Evolutionary conservation across 768 basidiomycete species (phyloP).

Genomic region (Leucocoprinus birnbaumii): DNA sequence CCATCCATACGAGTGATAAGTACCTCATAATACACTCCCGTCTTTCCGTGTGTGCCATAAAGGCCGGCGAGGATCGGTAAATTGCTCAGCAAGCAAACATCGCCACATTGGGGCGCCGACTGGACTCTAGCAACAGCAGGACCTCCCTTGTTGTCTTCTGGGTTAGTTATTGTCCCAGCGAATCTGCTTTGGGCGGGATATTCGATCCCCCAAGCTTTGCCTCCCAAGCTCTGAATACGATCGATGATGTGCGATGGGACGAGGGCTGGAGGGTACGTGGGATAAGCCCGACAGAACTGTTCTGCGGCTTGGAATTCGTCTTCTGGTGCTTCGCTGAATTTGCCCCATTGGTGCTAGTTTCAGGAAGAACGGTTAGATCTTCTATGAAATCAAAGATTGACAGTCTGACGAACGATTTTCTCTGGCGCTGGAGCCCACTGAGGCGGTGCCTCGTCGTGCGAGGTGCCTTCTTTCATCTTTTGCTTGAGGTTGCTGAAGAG

Average conservation of each 20-base stretch:
- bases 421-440: slow-evolving; percentile 63
- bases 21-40: slow-evolving; percentile 65
- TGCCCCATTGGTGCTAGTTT: slow-evolving; percentile 49
- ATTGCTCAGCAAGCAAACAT: slow-evolving; percentile 54
- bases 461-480: background rate
- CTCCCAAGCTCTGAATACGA: slow-evolving; percentile 42
- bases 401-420: slow-evolving; percentile 27
- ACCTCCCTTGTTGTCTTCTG: slow-evolving; percentile 31
- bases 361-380: background rate
- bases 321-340: slow-evolving; percentile 53
- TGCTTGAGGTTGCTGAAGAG: slow-evolving; percentile 10
- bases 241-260: slow-evolving; percentile 54
- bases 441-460: slow-evolving; percentile 34
- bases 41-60: slow-evolving; percentile 51
- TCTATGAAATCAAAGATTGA: background rate
- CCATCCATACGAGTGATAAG: slow-evolving; percentile 55
- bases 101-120: slow-evolving; percentile 40
- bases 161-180: slow-evolving; percentile 37
- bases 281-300: slow-evolving; percentile 42
- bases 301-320: slow-evolving; percentile 52
- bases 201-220: slow-evolving; percentile 53
- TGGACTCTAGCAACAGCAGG: slow-evolving; percentile 37
- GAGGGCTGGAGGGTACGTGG: slow-evolving; percentile 38
- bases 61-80: slow-evolving; percentile 59
- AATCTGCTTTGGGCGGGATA: slow-evolving; percentile 40